Base-by-base conservation (phyloP, 1,139 yeast species). In the Suhomyces guaymorum region DNA sequence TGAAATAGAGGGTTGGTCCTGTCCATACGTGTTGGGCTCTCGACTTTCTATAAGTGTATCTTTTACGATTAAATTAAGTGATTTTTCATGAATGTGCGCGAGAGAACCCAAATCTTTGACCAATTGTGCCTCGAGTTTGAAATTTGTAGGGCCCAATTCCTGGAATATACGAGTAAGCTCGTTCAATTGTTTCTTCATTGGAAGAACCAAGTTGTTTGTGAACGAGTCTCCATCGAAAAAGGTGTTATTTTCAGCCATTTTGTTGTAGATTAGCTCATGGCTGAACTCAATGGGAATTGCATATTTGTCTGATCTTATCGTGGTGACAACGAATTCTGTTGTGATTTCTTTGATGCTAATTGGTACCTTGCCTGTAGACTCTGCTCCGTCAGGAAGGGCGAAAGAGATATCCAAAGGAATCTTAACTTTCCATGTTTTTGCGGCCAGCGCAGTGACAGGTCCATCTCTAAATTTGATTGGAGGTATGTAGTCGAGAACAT, bases 91-190 rank as follows among this genome's bases (percentile, higher is more conserved):
- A 10, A 64, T 37, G 5, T 50, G 38, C 15, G 67, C 54, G 19
- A 69, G 41, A 10, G 61, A 48, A 30, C 53, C 55, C 13, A 69
- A 35, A 37, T 66, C 71, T n/a, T 58, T 55, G 12, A 62, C 46
- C 28, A 69, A 48, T 15, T 50, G 45, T 25, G 46, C 51, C 26
- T 66, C 71, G 3, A 69, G 38, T 39, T 46, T 48, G 39, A 65
- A 57, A 33, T 57, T 57, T 1, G 52, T 55, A 1, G 48, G 21
- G 0, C 66, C 63, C 11, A 67, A 40, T 10, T 39, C 44, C 24
- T 48, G 48, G 15, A 50, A 39, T 2, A 63, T 26, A 2, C 46
- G 34, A 24, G 49, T 48, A 7, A 66, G 38, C 32, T 61, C 49
- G 1, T 41, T 35, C 1, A 57, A 54, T 8, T 49, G 42, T 12